phyloP scores from a whole-genome alignment of 257 asterid species.

The Rauvolfia tetraphylla region DNA sequence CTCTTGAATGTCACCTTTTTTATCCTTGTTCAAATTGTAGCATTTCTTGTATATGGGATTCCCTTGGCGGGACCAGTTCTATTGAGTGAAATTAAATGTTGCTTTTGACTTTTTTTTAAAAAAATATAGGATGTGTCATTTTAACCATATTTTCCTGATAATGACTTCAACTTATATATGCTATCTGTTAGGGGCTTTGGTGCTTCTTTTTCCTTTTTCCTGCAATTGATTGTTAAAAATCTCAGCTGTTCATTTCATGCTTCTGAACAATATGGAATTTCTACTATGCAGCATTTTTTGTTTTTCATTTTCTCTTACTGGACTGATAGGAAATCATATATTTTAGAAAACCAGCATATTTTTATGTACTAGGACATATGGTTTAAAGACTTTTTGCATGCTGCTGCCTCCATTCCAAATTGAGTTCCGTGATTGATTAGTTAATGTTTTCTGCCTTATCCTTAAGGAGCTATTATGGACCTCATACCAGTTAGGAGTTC shows the following conservation, averaged over 20 bases:
- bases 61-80: neutral
- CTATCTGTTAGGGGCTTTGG: neutral
- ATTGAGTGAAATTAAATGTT: neutral
- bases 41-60: neutral
- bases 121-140: neutral
- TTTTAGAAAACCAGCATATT: neutral
- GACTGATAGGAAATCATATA: neutral
- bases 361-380: neutral
- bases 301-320: neutral
- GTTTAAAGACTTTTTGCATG: neutral
- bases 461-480: neutral
- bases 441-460: neutral
- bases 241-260: neutral
- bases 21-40: neutral
- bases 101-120: neutral
- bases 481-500: neutral
- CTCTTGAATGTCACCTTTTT: neutral
- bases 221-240: neutral
- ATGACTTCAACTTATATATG: neutral
- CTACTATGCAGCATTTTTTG: neutral
- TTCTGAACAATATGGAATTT: neutral
- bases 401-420: neutral
- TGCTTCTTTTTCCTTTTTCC: neutral
- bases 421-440: neutral
- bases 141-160: neutral